phyloP scores from a whole-genome alignment of 148 eudicot species.

The Suaeda aralocaspica region DNA sequence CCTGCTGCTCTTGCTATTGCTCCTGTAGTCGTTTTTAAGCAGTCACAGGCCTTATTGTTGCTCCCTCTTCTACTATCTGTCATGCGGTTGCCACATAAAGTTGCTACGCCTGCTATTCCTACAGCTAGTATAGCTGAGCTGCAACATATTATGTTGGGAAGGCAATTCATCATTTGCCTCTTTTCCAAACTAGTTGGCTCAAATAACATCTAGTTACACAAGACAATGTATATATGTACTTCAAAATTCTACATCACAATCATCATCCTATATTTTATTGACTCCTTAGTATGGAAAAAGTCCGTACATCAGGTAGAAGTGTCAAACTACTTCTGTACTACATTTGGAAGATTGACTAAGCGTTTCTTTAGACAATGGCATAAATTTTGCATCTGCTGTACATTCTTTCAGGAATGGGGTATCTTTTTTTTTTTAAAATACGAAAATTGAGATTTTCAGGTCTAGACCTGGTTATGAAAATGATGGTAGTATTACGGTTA shows the following conservation, averaged over 20 bases:
- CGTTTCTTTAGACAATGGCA: not conserved
- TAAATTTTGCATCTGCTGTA: not conserved
- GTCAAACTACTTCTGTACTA: not conserved
- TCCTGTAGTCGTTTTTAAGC: not conserved
- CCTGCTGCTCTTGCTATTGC: constrained; percentile 27
- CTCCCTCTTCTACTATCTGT: constrained; percentile 1
- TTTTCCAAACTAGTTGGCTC: not conserved
- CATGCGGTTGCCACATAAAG: constrained; percentile 16
- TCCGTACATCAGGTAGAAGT: not conserved
- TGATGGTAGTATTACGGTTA: not conserved
- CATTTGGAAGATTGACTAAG: not conserved
- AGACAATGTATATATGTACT: not conserved
- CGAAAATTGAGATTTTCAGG: not conserved
- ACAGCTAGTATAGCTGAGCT: constrained; percentile 19
- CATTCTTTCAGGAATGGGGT: not conserved
- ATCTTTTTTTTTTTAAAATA: not conserved
- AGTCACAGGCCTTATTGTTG: not conserved
- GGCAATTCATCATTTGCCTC: constrained; percentile 10
- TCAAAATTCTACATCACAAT: not conserved
- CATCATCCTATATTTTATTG: not conserved
- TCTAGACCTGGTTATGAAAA: not conserved
- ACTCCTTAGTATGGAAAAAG: not conserved
- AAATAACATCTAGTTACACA: not conserved
- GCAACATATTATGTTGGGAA: constrained; percentile 21
- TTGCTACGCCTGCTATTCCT: constrained; percentile 15